Percentiles rank a stretch among this genome's conserved stretches.
Conservation (phyloP, 805 yeast species). For the Diddensiella caesifluorescens region DNA sequence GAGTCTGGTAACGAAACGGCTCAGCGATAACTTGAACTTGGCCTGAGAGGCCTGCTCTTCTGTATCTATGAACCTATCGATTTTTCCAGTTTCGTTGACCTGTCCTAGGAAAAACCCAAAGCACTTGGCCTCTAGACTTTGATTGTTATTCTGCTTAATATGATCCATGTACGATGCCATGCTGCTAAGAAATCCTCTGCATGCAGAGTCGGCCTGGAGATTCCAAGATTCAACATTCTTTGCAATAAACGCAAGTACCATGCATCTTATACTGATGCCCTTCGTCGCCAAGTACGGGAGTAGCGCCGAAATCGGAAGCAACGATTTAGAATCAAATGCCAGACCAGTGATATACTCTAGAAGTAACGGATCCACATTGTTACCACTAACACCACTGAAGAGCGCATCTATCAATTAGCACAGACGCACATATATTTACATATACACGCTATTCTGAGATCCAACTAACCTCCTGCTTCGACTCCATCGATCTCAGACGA, state of each 20-base stretch:
- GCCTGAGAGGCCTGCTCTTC: background rate
- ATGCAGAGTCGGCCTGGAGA: background rate
- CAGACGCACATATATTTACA: background rate
- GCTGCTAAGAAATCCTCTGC: background rate
- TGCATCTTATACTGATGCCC: background rate
- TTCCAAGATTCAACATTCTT: conserved; percentile 7
- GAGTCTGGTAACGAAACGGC: background rate
- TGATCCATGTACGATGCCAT: background rate
- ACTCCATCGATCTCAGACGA: conserved; percentile 10
- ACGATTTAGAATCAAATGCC: conserved; percentile 21
- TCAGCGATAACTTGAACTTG: background rate
- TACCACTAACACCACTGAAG: background rate
- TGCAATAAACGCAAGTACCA: conserved; percentile 8
- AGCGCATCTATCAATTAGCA: conserved; percentile 1
- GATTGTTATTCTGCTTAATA: background rate
- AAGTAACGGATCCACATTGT: conserved; percentile 22
- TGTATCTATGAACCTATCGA: background rate
- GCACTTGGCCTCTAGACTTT: background rate
- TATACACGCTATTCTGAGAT: too few relatives aligned
- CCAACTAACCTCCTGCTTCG: conserved; percentile 13
- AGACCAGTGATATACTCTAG: conserved; percentile 27
- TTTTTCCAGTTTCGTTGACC: background rate
- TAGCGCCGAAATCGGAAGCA: conserved; percentile 21
- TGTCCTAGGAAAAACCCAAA: background rate
- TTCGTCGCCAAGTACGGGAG: conserved; percentile 13